These are phyloP conservation scores for Amanita inopinata DNA, from an alignment of 768 basidiomycete species.

Conservation along the genomic window DNA sequence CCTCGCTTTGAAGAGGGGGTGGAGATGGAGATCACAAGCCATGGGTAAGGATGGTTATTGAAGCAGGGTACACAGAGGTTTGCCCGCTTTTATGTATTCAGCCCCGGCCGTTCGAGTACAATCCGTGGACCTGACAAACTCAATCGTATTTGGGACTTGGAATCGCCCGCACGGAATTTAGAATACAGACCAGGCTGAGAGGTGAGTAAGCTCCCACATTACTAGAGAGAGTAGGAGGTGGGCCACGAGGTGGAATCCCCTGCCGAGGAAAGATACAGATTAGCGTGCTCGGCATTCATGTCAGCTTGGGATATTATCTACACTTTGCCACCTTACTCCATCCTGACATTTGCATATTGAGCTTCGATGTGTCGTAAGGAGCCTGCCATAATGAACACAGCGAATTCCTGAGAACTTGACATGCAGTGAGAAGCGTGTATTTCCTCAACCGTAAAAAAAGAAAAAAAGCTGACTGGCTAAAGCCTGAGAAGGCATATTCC, in stretches of 20 bases:
- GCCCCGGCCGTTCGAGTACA: not conserved
- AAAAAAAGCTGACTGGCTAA: constrained; percentile 2
- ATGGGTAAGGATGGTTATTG: constrained; percentile 14
- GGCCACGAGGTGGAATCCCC: constrained; percentile 18
- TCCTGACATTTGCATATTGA: constrained; percentile 12
- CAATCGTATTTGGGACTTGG: constrained; percentile 7
- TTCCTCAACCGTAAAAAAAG: not conserved
- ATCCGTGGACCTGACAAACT: not conserved
- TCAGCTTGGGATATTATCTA: not conserved
- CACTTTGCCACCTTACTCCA: not conserved
- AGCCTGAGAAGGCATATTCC: constrained; percentile 8
- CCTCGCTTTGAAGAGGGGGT: constrained; percentile 37
- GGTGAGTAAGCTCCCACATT: constrained; percentile 4
- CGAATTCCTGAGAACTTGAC: constrained; percentile 4
- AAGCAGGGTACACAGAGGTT: not conserved
- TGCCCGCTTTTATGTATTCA: not conserved
- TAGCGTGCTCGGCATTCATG: constrained; percentile 17
- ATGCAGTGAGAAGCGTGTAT: constrained; percentile 3
- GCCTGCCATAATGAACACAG: constrained; percentile 9
- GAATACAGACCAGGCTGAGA: constrained; percentile 8
- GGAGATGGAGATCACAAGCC: constrained; percentile 28
- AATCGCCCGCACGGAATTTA: constrained; percentile 12
- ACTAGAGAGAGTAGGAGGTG: not conserved
- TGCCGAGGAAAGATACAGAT: constrained; percentile 18
- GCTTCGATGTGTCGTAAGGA: constrained; percentile 15